A percentile compares a stretch with the other conserved stretches of the same genome.
Conservation (phyloP, 306 rosid species). For the Mimosa bimucronata region DNA sequence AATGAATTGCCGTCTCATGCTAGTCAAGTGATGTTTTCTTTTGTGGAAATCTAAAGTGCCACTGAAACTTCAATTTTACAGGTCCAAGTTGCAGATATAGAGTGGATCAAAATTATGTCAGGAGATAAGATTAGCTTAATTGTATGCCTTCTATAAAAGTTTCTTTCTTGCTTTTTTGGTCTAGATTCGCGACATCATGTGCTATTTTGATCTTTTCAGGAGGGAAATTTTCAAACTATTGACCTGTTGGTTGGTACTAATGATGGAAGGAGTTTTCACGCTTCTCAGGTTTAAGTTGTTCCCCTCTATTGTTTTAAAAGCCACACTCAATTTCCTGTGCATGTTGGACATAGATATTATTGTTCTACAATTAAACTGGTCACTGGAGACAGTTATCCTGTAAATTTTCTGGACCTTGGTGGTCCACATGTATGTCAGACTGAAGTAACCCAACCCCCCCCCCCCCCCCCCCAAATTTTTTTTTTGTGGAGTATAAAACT, state of each 20-base stretch:
- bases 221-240: slow-evolving; percentile 68
- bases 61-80: slow-evolving; percentile 37
- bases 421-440: neutral
- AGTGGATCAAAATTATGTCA: slow-evolving; percentile 79
- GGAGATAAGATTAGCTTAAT: slow-evolving; percentile 77
- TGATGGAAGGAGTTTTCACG: slow-evolving; percentile 72
- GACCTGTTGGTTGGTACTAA: slow-evolving; percentile 69
- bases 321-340: slow-evolving; percentile 27
- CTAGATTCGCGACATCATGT: slow-evolving; percentile 27
- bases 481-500: neutral
- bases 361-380: slow-evolving; percentile 32
- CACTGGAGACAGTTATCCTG: slow-evolving; percentile 22
- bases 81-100: slow-evolving; percentile 93
- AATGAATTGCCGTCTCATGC: slow-evolving; percentile 1
- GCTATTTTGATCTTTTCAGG: slow-evolving; percentile 58
- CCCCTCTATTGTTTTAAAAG: slow-evolving; percentile 28
- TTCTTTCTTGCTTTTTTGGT: slow-evolving; percentile 22
- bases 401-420: slow-evolving; percentile 32
- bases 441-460: neutral
- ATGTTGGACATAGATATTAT: slow-evolving; percentile 26
- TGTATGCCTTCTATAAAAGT: slow-evolving; percentile 53
- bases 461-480: neutral
- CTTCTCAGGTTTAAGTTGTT: slow-evolving; percentile 73
- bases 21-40: slow-evolving; percentile 24
- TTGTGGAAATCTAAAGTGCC: neutral